Evolutionary conservation across 2,329 filamentous ascomycete genomes (phyloP).

Genomic region (Fusarium sp.): DNA sequence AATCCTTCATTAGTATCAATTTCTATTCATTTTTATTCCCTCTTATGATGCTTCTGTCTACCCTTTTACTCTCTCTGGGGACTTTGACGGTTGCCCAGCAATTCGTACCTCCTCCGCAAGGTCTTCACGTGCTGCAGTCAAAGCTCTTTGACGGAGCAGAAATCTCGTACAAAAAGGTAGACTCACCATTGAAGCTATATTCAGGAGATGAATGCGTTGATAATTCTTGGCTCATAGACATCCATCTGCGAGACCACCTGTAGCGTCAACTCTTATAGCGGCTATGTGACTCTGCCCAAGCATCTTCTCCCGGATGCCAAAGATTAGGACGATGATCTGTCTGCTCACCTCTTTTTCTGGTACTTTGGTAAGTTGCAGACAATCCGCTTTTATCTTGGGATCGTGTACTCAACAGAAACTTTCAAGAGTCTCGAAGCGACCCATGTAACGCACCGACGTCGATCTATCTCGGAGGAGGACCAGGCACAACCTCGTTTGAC

Average conservation of each 20-base stretch:
- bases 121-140: conserved; percentile 4
- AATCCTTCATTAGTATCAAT: neutral
- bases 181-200: neutral
- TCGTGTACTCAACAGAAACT: neutral
- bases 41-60: neutral
- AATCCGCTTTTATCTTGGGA: fast-evolving
- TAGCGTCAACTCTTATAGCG: conserved; percentile 35
- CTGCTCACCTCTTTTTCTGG: conserved; percentile 55
- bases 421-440: conserved; percentile 46
- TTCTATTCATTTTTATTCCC: neutral
- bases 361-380: conserved; percentile 45
- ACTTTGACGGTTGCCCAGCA: conserved; percentile 1
- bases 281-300: conserved; percentile 37
- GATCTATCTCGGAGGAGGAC: conserved; percentile 74
- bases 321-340: conserved; percentile 21
- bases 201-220: neutral
- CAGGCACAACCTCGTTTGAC: conserved; percentile 69
- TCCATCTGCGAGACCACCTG: conserved; percentile 39
- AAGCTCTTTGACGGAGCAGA: conserved; percentile 25
- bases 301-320: conserved; percentile 42
- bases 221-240: neutral
- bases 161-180: conserved; percentile 40
- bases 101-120: conserved; percentile 1
- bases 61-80: neutral
- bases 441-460: conserved; percentile 38